Evolutionary conservation across 257 asterid species (phyloP).

Genomic region (Catharanthus roseus): DNA sequence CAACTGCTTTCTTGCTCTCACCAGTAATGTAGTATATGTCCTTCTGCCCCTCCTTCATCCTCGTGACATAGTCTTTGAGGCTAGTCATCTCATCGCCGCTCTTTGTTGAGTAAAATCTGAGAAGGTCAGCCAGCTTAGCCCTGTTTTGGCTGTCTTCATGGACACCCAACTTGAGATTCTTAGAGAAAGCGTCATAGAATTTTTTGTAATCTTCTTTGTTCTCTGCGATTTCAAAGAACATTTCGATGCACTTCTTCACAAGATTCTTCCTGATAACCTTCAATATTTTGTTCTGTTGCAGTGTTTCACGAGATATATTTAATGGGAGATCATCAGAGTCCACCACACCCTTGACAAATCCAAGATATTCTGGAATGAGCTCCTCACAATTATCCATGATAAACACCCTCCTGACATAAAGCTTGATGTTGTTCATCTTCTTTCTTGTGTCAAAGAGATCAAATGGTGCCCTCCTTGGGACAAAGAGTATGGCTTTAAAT

Average conservation of each 20-base stretch:
- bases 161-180: conserved; percentile 42
- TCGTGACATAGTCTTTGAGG: conserved; percentile 36
- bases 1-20: conserved; percentile 46
- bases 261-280: conserved; percentile 38
- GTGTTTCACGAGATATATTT: conserved; percentile 38
- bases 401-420: conserved; percentile 43
- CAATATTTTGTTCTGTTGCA: conserved; percentile 40
- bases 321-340: conserved; percentile 45
- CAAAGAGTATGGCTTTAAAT: conserved; percentile 41
- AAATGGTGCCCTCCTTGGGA: conserved; percentile 39
- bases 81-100: conserved; percentile 41
- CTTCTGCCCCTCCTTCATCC: conserved; percentile 43
- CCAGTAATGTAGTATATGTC: conserved; percentile 39
- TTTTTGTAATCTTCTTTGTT: conserved; percentile 42
- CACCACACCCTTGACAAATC: conserved; percentile 39
- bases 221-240: conserved; percentile 43
- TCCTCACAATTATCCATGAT: conserved; percentile 49
- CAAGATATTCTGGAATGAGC: conserved; percentile 40
- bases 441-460: conserved; percentile 37
- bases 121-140: conserved; percentile 34
- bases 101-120: conserved; percentile 36
- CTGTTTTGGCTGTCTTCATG: conserved; percentile 44
- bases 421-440: conserved; percentile 43
- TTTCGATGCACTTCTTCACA: conserved; percentile 44
- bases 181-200: conserved; percentile 40